Conservation (phyloP, 2,329 filamentous ascomycete species). For the Nothopassalora personata region DNA sequence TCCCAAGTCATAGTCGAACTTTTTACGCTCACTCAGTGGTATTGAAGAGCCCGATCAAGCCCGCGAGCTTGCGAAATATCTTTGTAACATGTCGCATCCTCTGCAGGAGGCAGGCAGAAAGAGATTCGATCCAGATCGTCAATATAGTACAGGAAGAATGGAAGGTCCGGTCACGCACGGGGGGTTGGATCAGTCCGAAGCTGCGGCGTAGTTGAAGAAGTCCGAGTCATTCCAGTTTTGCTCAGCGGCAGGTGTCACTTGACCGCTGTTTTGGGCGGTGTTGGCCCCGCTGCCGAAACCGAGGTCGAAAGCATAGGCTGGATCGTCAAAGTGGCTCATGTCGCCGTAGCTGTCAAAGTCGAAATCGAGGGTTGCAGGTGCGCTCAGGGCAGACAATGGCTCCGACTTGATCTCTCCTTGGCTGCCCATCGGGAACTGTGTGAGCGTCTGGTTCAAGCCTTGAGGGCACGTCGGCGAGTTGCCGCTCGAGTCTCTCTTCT, state of each 20-base stretch:
- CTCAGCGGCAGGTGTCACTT: constrained; percentile 16
- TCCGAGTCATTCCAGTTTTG: constrained; percentile 18
- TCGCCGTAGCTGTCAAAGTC: constrained; percentile 9
- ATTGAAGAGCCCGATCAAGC: not conserved
- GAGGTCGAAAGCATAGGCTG: constrained; percentile 1
- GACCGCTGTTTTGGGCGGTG: constrained; percentile 12
- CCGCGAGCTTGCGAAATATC: not conserved
- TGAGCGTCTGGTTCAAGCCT: constrained; percentile 17
- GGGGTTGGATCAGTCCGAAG: not conserved
- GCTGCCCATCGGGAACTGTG: constrained; percentile 4
- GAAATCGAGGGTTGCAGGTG: constrained; percentile 14
- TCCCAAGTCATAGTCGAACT: not conserved
- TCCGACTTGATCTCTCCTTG: constrained; percentile 1
- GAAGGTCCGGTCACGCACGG: not conserved
- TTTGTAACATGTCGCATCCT: too few relatives aligned
- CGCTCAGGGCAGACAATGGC: constrained; percentile 14
- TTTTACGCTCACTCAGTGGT: not conserved
- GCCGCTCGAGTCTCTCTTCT: constrained; percentile 30
- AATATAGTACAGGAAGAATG: not conserved
- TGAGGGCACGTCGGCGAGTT: constrained; percentile 1
- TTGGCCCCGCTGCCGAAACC: constrained; percentile 4
- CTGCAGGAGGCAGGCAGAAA: too few relatives aligned
- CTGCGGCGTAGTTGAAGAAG: constrained; percentile 18
- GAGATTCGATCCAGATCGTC: not conserved
- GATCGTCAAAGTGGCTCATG: constrained; percentile 2